Evolutionary conservation across 2,329 filamentous ascomycete genomes (phyloP).

Genomic region (Fusarium multiceps): DNA sequence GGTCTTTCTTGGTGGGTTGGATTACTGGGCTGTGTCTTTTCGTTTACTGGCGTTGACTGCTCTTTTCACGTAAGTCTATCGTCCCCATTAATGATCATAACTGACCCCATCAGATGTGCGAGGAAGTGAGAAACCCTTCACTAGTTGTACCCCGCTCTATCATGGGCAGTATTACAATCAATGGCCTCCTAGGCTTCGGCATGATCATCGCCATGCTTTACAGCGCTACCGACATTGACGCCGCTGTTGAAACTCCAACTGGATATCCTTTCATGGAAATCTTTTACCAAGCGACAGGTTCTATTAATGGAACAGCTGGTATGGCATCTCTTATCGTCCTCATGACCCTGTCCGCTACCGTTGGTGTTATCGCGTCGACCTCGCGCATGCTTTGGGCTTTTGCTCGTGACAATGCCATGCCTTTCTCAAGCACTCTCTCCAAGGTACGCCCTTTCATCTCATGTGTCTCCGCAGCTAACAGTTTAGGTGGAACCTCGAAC

Average conservation of each 20-base stretch:
- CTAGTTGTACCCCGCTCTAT: conserved; percentile 39
- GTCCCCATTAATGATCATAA: rapidly evolving
- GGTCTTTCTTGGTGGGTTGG: conserved; percentile 43
- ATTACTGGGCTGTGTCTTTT: conserved; percentile 39
- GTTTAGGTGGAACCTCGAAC: conserved; percentile 34
- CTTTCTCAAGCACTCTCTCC: conserved; percentile 33
- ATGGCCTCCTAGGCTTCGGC: conserved; percentile 35
- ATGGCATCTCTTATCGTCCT: conserved; percentile 38
- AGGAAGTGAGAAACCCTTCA: conserved; percentile 40
- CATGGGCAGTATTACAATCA: conserved; percentile 39
- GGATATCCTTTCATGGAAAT: conserved; percentile 43
- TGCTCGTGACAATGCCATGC: conserved; percentile 35
- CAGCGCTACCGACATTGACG: conserved; percentile 38
- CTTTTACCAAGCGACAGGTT: conserved; percentile 42
- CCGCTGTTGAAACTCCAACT: conserved; percentile 34
- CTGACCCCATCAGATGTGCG: conserved; percentile 33
- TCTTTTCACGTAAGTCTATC: conserved; percentile 35
- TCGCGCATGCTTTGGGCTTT: conserved; percentile 44
- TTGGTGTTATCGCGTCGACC: conserved; percentile 42
- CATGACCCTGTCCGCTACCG: conserved; percentile 40
- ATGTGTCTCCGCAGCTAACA: background rate
- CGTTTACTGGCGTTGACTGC: conserved; percentile 41
- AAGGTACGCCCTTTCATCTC: background rate
- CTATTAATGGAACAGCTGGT: conserved; percentile 28
- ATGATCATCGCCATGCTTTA: conserved; percentile 45